Evolutionary conservation across 2,329 filamentous ascomycete genomes (phyloP).

Genomic region (Rutstroemia sp.): DNA sequence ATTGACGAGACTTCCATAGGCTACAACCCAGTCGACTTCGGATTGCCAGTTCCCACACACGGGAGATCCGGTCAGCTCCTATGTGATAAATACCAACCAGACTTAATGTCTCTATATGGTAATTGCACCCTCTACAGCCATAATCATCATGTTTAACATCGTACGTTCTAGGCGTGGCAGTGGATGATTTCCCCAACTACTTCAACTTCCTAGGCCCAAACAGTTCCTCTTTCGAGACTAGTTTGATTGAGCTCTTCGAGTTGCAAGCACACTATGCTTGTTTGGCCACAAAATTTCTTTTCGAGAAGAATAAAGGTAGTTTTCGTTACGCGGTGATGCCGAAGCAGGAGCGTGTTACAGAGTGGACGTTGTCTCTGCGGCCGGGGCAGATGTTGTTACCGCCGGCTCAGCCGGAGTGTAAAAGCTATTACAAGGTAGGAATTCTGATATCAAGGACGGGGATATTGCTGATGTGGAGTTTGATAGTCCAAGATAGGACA

Average conservation of each 20-base stretch:
- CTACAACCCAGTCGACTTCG: neutral
- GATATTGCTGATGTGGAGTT: neutral
- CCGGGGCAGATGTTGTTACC: neutral
- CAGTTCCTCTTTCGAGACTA: neutral
- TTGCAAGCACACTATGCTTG: neutral
- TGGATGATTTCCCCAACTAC: conserved; percentile 1
- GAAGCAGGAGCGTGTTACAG: neutral
- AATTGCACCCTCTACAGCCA: neutral
- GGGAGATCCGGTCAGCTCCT: neutral
- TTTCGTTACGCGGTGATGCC: neutral
- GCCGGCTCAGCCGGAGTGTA: neutral
- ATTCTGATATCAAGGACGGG: no score
- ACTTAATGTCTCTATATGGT: neutral
- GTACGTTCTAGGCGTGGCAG: neutral
- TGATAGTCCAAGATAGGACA: neutral
- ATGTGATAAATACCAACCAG: conserved; percentile 1
- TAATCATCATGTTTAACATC: neutral
- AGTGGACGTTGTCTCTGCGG: neutral
- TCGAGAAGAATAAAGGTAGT: neutral
- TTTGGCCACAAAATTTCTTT: neutral
- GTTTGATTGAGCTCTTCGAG: neutral
- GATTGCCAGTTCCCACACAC: neutral
- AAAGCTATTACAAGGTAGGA: neutral
- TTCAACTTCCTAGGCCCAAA: conserved; percentile 1
- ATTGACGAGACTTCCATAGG: neutral